phyloP scores from a whole-genome alignment of 2,329 filamentous ascomycete species.

The Calonectria multiphialidica region DNA sequence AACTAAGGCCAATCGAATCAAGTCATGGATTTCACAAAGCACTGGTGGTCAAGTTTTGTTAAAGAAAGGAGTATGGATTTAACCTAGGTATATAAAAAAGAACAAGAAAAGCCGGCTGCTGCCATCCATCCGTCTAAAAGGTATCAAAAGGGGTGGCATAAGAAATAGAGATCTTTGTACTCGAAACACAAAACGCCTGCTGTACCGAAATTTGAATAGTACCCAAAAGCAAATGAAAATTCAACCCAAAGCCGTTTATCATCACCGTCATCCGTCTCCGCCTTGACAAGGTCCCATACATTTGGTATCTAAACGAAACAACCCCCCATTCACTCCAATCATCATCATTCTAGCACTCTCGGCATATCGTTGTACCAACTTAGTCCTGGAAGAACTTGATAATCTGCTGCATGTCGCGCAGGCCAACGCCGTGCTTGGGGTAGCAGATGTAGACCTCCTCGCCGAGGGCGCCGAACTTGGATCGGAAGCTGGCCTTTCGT shows the following conservation, averaged over 20 bases:
- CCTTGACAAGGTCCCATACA: neutral
- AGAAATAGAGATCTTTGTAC: constrained; percentile 4
- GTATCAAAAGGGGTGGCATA: constrained; percentile 19
- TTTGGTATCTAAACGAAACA: constrained; percentile 4
- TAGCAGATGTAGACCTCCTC: constrained; percentile 93
- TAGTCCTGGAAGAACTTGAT: constrained; percentile 90
- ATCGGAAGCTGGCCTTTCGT: constrained; percentile 88
- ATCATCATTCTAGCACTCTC: neutral
- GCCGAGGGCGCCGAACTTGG: constrained; percentile 88
- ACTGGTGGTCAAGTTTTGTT: neutral
- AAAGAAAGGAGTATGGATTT: constrained; percentile 12
- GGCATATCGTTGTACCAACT: neutral
- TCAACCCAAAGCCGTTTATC: neutral
- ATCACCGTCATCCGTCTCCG: neutral
- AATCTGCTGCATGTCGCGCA: constrained; percentile 85
- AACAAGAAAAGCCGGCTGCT: neutral
- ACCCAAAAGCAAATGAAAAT: neutral
- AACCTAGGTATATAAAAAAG: constrained; percentile 11
- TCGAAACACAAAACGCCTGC: neutral
- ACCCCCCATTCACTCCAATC: neutral
- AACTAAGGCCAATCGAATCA: no score
- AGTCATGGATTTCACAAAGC: neutral
- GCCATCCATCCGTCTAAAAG: constrained; percentile 19
- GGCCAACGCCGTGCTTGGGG: constrained; percentile 85
- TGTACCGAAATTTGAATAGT: neutral